Evolutionary conservation across 768 basidiomycete species (phyloP).

Genomic region (Mycena amicta): DNA sequence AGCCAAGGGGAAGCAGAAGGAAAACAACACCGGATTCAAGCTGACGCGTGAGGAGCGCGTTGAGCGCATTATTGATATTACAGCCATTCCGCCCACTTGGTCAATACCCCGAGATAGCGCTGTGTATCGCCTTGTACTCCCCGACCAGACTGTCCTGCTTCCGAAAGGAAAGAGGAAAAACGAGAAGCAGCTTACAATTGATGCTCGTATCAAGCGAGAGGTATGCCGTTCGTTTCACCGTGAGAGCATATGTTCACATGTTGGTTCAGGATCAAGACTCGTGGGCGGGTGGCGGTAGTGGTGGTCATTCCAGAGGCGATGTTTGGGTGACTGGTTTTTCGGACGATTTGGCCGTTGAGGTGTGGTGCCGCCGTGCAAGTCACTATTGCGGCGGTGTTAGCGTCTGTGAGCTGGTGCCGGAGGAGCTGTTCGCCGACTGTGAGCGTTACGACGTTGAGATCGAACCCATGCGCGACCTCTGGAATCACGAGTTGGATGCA

Average conservation of each 20-base stretch:
- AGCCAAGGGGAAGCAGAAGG: no score
- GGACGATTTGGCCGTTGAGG: neutral
- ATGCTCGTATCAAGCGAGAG: neutral
- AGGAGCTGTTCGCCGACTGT: neutral
- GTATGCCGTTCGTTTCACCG: neutral
- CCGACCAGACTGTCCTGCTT: neutral
- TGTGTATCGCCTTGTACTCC: neutral
- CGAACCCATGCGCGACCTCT: neutral
- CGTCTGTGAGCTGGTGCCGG: conserved; percentile 5
- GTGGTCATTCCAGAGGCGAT: conserved; percentile 2
- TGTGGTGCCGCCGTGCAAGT: neutral
- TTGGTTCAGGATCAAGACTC: conserved; percentile 6
- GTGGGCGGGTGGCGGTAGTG: conserved; percentile 3
- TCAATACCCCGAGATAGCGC: neutral
- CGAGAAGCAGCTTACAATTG: neutral
- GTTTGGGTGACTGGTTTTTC: neutral
- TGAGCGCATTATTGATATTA: neutral
- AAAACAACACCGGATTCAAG: no score
- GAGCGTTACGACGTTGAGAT: conserved; percentile 6
- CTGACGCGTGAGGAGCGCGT: neutral
- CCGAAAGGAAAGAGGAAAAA: neutral
- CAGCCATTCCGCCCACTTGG: neutral
- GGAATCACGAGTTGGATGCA: conserved; percentile 9
- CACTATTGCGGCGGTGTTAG: conserved; percentile 4
- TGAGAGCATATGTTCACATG: no score